Evolutionary conservation across 2,329 filamentous ascomycete genomes (phyloP), one percentile per base, ranked within the genome.

Genomic region (Teratosphaeria destructans): DNA sequence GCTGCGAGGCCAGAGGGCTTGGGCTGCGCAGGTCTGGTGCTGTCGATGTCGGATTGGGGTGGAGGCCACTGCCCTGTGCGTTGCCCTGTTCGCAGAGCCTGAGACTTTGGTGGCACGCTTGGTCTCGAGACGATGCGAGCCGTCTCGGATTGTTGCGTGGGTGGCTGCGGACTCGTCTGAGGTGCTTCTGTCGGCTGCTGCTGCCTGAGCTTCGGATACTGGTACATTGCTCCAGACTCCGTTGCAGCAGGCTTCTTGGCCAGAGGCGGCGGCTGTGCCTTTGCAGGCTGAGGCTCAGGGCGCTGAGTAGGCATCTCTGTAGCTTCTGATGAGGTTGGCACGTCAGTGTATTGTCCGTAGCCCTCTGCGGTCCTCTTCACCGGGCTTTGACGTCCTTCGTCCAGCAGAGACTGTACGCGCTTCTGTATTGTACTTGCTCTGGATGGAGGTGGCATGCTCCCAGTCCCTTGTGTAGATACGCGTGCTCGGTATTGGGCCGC

Each of bases 401-500:
- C 86, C 16, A 99, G 77, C 56, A 97, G 78, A 56, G 84, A 90
- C 76, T 95, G 89, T 58, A 99, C 90, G 64, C 93, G 87, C 70
- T 89, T 91, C 72, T 97, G 91, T 67, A 99, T 99, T 29, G 87
- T 89, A n/a, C 85, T 83, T 19, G 91, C 90, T 52, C 86, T 80
- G 14, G 84, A 83, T 75, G 55, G 81, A 79, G n/a, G 32, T 12
- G 47, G 29, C n/a, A 19, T 35, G 27, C 37, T 53, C 19, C 52
- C 52, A 79, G 52, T 37, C 83, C 69, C 81, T 81, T 68, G 75
- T 8, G 84, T 81, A 1, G 87, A 84, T 47, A 96, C 77, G 26
- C 88, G 85, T 66, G 85, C 85, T 37, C 88, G 85, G 72, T 97
- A 96, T 73, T 95, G 92, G 1, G 89, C 91, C 19, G 90, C 91